Conservation (phyloP, 371 early-diverging fungal genomes). For the Saksenaea vasiformis region DNA sequence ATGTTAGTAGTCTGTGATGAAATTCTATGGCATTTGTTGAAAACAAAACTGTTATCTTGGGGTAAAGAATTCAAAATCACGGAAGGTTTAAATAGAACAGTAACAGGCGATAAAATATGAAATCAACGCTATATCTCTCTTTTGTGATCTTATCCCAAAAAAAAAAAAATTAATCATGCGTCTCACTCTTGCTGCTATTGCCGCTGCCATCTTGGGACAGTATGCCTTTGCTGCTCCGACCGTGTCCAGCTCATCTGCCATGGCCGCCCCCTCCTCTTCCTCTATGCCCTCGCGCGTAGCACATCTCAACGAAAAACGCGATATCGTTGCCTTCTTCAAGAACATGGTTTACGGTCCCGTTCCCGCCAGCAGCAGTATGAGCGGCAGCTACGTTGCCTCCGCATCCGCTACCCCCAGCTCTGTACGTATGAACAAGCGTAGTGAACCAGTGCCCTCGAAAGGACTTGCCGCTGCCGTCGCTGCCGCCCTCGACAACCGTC, state of each 20-base stretch:
- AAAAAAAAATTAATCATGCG: not conserved
- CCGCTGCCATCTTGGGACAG: not conserved
- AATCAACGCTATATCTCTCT: not conserved
- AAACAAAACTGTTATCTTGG: slow-evolving; percentile 2
- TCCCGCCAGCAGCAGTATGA: no score
- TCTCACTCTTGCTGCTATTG: slow-evolving; percentile 9
- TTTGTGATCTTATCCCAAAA: not conserved
- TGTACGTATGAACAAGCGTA: no score
- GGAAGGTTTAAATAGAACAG: not conserved
- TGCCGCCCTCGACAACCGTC: not conserved
- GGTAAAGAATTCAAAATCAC: not conserved
- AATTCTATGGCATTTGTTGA: slow-evolving; percentile 4
- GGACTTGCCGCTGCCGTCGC: not conserved
- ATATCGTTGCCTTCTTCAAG: not conserved
- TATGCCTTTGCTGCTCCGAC: not conserved
- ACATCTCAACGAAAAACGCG: not conserved
- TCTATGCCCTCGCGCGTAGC: not conserved
- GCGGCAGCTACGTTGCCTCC: no score
- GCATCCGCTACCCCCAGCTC: no score
- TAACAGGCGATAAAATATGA: not conserved
- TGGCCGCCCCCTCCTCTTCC: not conserved
- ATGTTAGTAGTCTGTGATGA: slow-evolving; percentile 4
- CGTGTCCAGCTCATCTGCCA: not conserved
- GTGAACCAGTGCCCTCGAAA: no score
- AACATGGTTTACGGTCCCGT: not conserved